These are phyloP conservation scores for Afroboletus lepidellus DNA, from an alignment of 1,284 basidiomycete species.

Conservation along the genomic window DNA sequence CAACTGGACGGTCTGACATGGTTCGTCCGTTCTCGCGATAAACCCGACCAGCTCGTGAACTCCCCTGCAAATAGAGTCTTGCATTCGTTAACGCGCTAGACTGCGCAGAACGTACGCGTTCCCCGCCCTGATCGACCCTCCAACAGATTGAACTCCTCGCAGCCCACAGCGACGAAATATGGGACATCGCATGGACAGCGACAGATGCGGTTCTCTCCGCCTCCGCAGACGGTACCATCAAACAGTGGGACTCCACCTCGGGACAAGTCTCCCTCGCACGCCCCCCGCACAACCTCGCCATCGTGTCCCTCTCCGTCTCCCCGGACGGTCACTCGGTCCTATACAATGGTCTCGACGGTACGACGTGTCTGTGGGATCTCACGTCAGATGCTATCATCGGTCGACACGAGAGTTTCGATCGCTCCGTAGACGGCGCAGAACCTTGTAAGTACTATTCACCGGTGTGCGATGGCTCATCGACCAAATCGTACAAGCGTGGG, in stretches of 20 bases:
- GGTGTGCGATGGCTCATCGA: slow-evolving; percentile 6
- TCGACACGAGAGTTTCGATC: slow-evolving; percentile 70
- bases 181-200: slow-evolving; percentile 75
- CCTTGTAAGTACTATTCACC: slow-evolving; percentile 53
- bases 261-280: slow-evolving; percentile 65
- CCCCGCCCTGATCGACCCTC: background rate
- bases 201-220: slow-evolving; percentile 65
- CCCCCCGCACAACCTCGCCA: slow-evolving; percentile 70
- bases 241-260: slow-evolving; percentile 64
- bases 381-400: slow-evolving; percentile 56
- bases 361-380: slow-evolving; percentile 71
- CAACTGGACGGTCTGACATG: slow-evolving; percentile 21
- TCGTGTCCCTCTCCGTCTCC: slow-evolving; percentile 69
- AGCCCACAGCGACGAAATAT: slow-evolving; percentile 84
- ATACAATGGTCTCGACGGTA: slow-evolving; percentile 79
- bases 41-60: slow-evolving; percentile 3
- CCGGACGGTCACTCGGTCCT: slow-evolving; percentile 62
- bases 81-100: slow-evolving; percentile 69
- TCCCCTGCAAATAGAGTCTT: slow-evolving; percentile 51
- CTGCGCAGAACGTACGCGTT: slow-evolving; percentile 65
- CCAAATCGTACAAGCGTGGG: slow-evolving; percentile 60
- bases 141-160: slow-evolving; percentile 19
- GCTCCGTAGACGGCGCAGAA: slow-evolving; percentile 55
- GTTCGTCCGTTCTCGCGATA: slow-evolving; percentile 23
- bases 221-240: slow-evolving; percentile 73